phyloP scores from a whole-genome alignment of 352 stramenopile genomes.

The Globisporangium spiculum region DNA sequence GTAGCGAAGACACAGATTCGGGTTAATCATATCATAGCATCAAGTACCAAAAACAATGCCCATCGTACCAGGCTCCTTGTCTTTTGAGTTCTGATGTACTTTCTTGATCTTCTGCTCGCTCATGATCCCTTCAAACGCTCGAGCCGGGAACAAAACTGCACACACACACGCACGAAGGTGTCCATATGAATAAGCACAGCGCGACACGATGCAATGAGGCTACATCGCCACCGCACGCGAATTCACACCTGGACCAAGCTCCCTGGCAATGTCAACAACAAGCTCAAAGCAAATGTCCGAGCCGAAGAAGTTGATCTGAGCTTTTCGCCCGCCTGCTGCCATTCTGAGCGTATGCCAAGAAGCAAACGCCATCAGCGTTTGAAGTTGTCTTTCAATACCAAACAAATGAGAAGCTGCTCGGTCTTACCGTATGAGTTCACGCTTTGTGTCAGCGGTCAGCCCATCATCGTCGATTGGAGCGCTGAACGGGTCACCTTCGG shows the following conservation, averaged over 20 bases:
- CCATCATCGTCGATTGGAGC: constrained; percentile 16
- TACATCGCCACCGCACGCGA: neutral
- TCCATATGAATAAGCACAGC: neutral
- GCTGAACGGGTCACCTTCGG: constrained; percentile 51
- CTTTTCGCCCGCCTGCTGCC: constrained; percentile 58
- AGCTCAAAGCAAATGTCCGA: constrained; percentile 79
- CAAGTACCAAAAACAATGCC: neutral
- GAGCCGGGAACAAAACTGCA: constrained; percentile 60
- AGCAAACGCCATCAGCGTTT: neutral
- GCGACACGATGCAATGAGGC: neutral
- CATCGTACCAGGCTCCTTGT: constrained; percentile 55
- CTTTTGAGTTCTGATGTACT: constrained; percentile 65
- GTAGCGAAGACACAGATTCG: neutral
- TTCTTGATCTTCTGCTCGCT: constrained; percentile 78
- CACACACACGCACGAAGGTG: neutral
- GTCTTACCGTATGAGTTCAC: constrained; percentile 59
- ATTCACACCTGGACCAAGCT: constrained; percentile 50
- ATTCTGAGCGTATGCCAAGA: constrained; percentile 32
- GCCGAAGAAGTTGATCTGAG: constrained; percentile 74
- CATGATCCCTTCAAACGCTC: constrained; percentile 82
- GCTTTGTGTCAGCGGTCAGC: constrained; percentile 60
- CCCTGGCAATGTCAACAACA: constrained; percentile 54
- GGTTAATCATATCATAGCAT: neutral
- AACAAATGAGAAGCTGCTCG: neutral
- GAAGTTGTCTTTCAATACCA: neutral